phyloP scores from a whole-genome alignment of 2,329 filamentous ascomycete species.

The Acephala macrosclerotiorum region DNA sequence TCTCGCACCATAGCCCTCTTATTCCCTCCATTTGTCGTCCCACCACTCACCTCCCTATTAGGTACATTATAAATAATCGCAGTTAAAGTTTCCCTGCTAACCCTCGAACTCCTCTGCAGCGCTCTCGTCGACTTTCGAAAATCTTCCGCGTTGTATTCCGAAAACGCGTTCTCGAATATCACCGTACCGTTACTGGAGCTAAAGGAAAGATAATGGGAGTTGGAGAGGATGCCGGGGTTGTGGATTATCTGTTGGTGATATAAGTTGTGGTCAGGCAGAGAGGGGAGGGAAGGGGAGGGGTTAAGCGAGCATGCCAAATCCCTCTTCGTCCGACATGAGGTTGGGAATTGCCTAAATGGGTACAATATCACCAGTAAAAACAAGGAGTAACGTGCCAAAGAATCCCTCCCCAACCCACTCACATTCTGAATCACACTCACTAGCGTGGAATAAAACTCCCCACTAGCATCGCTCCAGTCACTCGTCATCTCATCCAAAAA shows the following conservation, averaged over 20 bases:
- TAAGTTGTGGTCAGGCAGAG: background rate
- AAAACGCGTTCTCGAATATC: constrained; percentile 51
- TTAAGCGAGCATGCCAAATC: background rate
- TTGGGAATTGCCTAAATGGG: constrained; percentile 13
- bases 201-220: constrained; percentile 46
- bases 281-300: background rate
- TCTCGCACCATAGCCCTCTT: constrained; percentile 39
- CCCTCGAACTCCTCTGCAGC: constrained; percentile 38
- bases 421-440: constrained; percentile 43
- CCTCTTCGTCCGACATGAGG: background rate
- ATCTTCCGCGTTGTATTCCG: constrained; percentile 47
- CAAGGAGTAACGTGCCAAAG: constrained; percentile 45
- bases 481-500: constrained; percentile 55
- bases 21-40: constrained; percentile 33
- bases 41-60: constrained; percentile 28
- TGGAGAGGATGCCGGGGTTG: constrained; percentile 51
- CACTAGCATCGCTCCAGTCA: constrained; percentile 43
- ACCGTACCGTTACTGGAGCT: constrained; percentile 49
- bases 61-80: constrained; percentile 50
- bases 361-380: background rate
- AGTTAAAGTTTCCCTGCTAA: constrained; percentile 44
- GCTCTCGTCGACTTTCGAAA: constrained; percentile 43
- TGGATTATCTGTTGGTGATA: constrained; percentile 47
- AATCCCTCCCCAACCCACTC: constrained; percentile 45
- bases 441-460: constrained; percentile 46